A percentile compares a stretch with the other conserved stretches of the same genome.
phyloP scores from a whole-genome alignment of 306 rosid genomes.

The Dalbergia oliveri region DNA sequence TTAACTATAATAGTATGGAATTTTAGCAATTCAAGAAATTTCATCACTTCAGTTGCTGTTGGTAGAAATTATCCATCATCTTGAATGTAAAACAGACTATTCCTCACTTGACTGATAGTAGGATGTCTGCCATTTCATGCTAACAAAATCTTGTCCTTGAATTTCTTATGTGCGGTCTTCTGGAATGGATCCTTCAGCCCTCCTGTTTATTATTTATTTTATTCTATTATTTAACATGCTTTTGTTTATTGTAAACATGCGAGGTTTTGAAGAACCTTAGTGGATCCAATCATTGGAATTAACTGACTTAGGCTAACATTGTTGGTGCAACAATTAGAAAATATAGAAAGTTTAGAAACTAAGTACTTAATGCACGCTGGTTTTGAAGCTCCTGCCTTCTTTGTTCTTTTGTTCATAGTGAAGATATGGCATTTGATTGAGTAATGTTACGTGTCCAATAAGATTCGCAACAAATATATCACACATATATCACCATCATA shows the following conservation, averaged over 20 bases:
- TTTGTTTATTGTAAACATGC: constrained; percentile 9
- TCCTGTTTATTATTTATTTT: not conserved
- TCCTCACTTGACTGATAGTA: not conserved
- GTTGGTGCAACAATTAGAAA: constrained; percentile 2
- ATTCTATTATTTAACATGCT: not conserved
- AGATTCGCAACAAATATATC: too few species aligned
- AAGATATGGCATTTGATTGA: not conserved
- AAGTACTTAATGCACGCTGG: not conserved
- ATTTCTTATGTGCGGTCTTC: not conserved
- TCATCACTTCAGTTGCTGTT: not conserved
- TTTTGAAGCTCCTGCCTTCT: not conserved
- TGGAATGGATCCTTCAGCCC: constrained; percentile 3
- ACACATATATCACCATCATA: too few species aligned
- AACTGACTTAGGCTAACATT: not conserved
- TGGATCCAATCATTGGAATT: not conserved
- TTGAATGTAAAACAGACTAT: not conserved
- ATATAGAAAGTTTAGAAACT: not conserved
- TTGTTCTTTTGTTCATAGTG: not conserved
- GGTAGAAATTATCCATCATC: not conserved
- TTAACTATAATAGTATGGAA: constrained; percentile 8
- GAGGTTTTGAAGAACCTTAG: constrained; percentile 6
- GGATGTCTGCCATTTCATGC: not conserved
- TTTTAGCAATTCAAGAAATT: constrained; percentile 22
- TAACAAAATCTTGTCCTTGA: not conserved
- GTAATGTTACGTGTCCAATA: too few species aligned